Evolutionary conservation across 192 early-diverging fungal species (phyloP).

Genomic region (Backusella macrospora): DNA sequence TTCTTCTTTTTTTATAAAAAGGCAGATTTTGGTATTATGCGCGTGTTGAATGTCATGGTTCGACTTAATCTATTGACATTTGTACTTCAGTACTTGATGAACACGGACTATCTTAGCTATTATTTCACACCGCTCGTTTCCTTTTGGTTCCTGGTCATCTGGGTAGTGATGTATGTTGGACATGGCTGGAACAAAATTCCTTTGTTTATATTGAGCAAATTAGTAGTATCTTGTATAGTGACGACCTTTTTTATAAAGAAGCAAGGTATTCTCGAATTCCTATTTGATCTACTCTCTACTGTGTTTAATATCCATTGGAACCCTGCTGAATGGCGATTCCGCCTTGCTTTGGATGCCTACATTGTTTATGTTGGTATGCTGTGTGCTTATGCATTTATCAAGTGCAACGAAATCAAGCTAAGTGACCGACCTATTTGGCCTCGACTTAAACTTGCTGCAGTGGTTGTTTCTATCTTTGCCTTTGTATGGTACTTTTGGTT

Average conservation of each 20-base stretch:
- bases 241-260: conserved; percentile 43
- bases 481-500: conserved; percentile 63
- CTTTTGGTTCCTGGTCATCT: conserved; percentile 74
- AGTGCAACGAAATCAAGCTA: conserved; percentile 44
- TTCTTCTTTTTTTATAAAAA: conserved; percentile 75
- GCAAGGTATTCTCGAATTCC: conserved; percentile 47
- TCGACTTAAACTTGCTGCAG: conserved; percentile 38
- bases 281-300: conserved; percentile 47
- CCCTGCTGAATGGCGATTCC: conserved; percentile 74
- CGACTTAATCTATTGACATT: conserved; percentile 74
- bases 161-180: conserved; percentile 64
- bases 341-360: conserved; percentile 67
- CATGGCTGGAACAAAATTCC: conserved; percentile 52
- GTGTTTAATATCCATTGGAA: conserved; percentile 62
- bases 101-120: conserved; percentile 72
- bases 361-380: conserved; percentile 74
- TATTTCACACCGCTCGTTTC: conserved; percentile 81
- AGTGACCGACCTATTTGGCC: conserved; percentile 46
- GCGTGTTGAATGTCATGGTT: conserved; percentile 64
- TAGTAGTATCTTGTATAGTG: conserved; percentile 45
- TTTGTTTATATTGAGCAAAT: conserved; percentile 55
- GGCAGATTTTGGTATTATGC: conserved; percentile 62
- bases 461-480: conserved; percentile 40
- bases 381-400: conserved; percentile 53
- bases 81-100: conserved; percentile 67